Evolutionary conservation across 768 basidiomycete species (phyloP).

Genomic region (Podaxis sp.): DNA sequence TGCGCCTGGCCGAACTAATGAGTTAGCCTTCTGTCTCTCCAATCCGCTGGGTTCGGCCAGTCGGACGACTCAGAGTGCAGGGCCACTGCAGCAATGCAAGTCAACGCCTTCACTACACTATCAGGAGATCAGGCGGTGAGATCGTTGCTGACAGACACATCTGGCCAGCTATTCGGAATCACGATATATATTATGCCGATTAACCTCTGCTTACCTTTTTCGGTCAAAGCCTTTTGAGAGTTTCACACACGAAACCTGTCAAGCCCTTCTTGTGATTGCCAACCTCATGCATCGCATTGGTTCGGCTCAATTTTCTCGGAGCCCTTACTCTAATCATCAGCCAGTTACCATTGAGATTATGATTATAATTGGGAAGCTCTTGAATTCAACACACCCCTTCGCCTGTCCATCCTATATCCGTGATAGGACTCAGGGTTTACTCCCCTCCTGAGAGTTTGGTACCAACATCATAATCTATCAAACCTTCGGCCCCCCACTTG

Average conservation of each 20-base stretch:
- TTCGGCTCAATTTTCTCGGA: neutral
- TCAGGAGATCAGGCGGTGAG: neutral
- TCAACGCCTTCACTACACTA: neutral
- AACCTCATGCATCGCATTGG: neutral
- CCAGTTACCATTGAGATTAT: neutral
- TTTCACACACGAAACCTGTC: neutral
- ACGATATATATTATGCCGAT: neutral
- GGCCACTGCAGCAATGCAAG: neutral
- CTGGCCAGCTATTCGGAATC: neutral
- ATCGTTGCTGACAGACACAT: neutral
- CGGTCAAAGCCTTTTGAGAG: neutral
- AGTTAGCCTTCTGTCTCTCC: neutral
- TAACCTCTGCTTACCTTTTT: neutral
- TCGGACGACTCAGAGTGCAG: neutral
- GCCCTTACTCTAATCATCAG: neutral
- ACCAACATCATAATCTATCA: constrained; percentile 1
- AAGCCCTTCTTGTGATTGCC: neutral
- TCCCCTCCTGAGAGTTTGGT: neutral
- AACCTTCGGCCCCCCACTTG: neutral
- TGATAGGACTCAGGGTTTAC: constrained; percentile 8
- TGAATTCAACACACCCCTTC: neutral
- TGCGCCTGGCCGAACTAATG: neutral
- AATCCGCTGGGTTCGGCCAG: neutral
- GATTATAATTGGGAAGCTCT: neutral
- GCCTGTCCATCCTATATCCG: constrained; percentile 4